A percentile compares a stretch with the other conserved stretches of the same genome.
Conservation (phyloP, 1,284 basidiomycete species). For the Uromyces viciae-fabae region DNA sequence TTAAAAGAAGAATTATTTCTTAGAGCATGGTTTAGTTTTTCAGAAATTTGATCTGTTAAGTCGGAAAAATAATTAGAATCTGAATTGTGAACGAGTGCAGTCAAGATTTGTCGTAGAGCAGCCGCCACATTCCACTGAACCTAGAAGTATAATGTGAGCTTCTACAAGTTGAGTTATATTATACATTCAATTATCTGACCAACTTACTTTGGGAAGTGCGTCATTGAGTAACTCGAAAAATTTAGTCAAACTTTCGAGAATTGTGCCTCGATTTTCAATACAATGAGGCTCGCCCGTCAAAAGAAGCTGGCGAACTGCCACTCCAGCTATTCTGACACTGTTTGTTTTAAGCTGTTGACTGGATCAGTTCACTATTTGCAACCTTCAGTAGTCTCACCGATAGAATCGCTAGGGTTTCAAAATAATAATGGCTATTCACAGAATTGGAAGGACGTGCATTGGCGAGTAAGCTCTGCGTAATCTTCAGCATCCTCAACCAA, state of each 20-base stretch:
- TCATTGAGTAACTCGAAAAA: not conserved
- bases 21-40: not conserved
- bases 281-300: not conserved
- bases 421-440: not conserved
- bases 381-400: no score
- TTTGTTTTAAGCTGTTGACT: slow-evolving; percentile 21
- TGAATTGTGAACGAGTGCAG: not conserved
- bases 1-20: slow-evolving; percentile 20
- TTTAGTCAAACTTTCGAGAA: not conserved
- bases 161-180: not conserved
- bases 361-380: not conserved
- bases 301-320: not conserved
- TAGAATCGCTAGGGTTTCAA: not conserved
- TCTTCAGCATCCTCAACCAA: not conserved
- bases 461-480: not conserved
- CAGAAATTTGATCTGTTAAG: not conserved
- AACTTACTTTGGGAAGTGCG: slow-evolving; percentile 20
- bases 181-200: no score
- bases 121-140: slow-evolving; percentile 42
- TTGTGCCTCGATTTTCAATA: not conserved
- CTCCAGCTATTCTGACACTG: slow-evolving; percentile 15
- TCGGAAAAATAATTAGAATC: not conserved
- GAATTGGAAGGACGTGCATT: not conserved
- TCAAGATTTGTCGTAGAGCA: slow-evolving; percentile 17
- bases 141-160: not conserved